Conservation (phyloP, 139 green algal genomes). For the Chlorella sorokiniana region DNA sequence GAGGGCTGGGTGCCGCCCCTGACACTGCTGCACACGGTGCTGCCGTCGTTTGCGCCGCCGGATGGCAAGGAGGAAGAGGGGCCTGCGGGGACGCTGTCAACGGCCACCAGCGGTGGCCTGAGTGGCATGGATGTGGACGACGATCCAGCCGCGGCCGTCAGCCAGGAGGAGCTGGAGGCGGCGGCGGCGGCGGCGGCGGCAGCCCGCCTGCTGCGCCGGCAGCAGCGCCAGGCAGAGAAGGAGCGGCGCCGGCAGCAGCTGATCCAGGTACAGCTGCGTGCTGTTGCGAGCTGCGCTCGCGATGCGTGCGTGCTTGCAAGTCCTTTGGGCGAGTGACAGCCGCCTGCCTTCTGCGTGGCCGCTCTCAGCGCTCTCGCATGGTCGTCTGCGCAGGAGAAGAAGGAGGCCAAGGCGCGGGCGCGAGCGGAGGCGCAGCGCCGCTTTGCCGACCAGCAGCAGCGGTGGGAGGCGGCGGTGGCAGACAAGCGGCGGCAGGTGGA, state of each 20-base stretch:
- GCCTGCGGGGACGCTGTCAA: conserved; percentile 2
- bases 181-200: background rate
- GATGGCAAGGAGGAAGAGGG: conserved; percentile 12
- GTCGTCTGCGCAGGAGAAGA: conserved; percentile 14
- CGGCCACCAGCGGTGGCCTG: conserved; percentile 6
- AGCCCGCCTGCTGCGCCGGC: background rate
- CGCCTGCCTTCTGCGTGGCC: background rate
- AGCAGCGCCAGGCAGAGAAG: conserved; percentile 5
- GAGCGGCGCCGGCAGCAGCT: conserved; percentile 28
- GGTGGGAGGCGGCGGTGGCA: conserved; percentile 35
- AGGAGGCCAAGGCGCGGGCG: conserved; percentile 17
- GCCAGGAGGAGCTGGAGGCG: conserved; percentile 24
- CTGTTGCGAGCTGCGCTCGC: too few species aligned
- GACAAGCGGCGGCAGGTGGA: conserved; percentile 27
- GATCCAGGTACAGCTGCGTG: background rate
- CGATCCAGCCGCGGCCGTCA: background rate
- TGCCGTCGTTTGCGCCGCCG: conserved; percentile 23
- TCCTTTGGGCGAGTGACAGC: too few species aligned
- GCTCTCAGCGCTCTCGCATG: too few species aligned
- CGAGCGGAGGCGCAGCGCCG: conserved; percentile 18
- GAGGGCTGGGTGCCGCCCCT: conserved; percentile 20
- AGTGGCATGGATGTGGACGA: conserved; percentile 22
- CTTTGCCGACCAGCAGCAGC: conserved; percentile 29
- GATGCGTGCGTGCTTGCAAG: too few species aligned
- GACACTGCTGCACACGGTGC: conserved; percentile 1